Evolutionary conservation across 2,329 filamentous ascomycete species (phyloP).

Genomic region (Fusarium protoensiforme): DNA sequence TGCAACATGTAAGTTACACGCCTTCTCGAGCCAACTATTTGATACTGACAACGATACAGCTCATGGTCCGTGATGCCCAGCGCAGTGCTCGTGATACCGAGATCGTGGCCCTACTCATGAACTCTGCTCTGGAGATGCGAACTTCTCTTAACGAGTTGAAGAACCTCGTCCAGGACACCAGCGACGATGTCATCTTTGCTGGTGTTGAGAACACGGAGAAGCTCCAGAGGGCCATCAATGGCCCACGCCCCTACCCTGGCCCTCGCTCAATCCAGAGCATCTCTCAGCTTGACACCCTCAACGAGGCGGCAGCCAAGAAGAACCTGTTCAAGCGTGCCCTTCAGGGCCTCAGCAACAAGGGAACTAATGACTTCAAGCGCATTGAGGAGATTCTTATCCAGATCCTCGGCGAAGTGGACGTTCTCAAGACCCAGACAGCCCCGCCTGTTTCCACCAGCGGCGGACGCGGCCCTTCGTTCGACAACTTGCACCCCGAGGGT

Average conservation of each 20-base stretch:
- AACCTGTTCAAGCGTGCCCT: conserved; percentile 96
- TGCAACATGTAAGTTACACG: conserved; percentile 81
- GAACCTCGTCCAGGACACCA: conserved; percentile 85
- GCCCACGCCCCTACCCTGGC: conserved; percentile 84
- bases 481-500: conserved; percentile 71
- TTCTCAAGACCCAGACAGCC: conserved; percentile 72
- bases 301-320: conserved; percentile 78
- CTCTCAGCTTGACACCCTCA: conserved; percentile 65
- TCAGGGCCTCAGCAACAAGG: conserved; percentile 88
- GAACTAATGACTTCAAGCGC: conserved; percentile 85
- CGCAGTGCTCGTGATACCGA: conserved; percentile 96
- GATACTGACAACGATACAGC: conserved; percentile 55
- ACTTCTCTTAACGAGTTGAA: conserved; percentile 97
- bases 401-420: conserved; percentile 91
- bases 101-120: conserved; percentile 92
- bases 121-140: conserved; percentile 95
- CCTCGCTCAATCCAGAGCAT: conserved; percentile 69
- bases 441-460: conserved; percentile 50
- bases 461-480: conserved; percentile 72
- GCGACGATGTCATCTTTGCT: conserved; percentile 86
- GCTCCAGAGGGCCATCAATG: conserved; percentile 83
- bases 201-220: conserved; percentile 90
- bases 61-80: conserved; percentile 96
- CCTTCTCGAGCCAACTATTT: background rate
- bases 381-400: conserved; percentile 95